phyloP scores from a whole-genome alignment of 2,329 filamentous ascomycete genomes.

The Calonectria pauciramosa region DNA sequence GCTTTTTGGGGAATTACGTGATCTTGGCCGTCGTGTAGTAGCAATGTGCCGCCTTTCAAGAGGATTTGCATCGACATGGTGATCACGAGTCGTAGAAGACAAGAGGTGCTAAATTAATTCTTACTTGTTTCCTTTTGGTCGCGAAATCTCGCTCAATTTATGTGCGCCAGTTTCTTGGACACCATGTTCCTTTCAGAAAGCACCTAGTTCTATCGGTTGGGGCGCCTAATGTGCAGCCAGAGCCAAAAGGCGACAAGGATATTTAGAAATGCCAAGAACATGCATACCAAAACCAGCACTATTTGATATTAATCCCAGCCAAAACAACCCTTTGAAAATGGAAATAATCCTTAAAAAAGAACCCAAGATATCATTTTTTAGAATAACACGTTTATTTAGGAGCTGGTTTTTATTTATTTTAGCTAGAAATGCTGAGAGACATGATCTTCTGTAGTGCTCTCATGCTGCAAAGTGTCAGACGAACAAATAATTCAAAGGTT shows the following conservation, averaged over 20 bases:
- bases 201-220: too few species aligned
- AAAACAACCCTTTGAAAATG: too few species aligned
- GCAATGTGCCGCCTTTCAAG: neutral
- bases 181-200: neutral
- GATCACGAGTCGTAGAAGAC: too few species aligned
- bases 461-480: too few species aligned
- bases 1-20: neutral
- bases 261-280: neutral
- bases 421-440: too few species aligned
- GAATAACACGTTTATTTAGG: too few species aligned
- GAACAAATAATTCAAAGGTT: too few species aligned
- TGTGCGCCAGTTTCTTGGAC: neutral
- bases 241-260: neutral
- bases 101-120: neutral
- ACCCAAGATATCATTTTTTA: too few species aligned
- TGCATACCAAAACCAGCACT: neutral
- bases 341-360: too few species aligned
- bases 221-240: neutral
- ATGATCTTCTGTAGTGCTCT: too few species aligned
- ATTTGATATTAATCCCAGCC: too few species aligned
- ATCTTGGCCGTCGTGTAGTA: neutral
- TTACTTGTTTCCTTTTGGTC: neutral
- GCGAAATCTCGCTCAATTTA: neutral
- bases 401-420: too few species aligned
- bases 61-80: neutral